Percentiles rank a stretch among this genome's conserved stretches.
These are phyloP conservation scores for Cladophialophora bantiana DNA, from an alignment of 2,329 filamentous ascomycete species.

Conservation along the genomic window DNA sequence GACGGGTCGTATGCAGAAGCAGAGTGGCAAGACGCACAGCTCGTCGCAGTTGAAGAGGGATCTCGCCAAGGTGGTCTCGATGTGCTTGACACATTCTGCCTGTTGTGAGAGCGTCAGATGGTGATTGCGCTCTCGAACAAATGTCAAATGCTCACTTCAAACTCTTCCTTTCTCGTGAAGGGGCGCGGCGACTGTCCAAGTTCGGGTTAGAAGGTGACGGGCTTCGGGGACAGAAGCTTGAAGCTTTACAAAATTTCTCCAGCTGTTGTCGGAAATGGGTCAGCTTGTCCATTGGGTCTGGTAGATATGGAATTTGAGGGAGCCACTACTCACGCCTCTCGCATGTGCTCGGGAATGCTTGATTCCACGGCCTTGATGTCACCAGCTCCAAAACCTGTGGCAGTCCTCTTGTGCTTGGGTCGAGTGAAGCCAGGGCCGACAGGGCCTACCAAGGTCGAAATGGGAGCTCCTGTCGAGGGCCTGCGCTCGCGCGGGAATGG, in stretches of 20 bases:
- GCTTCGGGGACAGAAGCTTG: not conserved
- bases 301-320: not conserved
- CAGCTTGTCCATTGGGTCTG: slow-evolving; percentile 28
- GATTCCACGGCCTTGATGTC: slow-evolving; percentile 96
- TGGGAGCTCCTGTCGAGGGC: slow-evolving; percentile 80
- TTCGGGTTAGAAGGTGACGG: slow-evolving; percentile 21
- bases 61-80: slow-evolving; percentile 93
- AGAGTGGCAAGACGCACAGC: slow-evolving; percentile 50
- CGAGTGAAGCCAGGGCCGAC: slow-evolving; percentile 85
- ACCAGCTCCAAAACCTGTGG: slow-evolving; percentile 85
- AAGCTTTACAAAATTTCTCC: slow-evolving; percentile 57
- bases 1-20: not conserved
- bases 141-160: slow-evolving; percentile 58
- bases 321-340: slow-evolving; percentile 75
- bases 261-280: slow-evolving; percentile 49
- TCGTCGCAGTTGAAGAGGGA: slow-evolving; percentile 99
- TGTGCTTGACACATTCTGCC: slow-evolving; percentile 86
- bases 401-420: slow-evolving; percentile 97
- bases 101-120: slow-evolving; percentile 50
- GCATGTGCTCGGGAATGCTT: slow-evolving; percentile 85
- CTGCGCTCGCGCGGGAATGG: slow-evolving; percentile 72
- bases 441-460: slow-evolving; percentile 84
- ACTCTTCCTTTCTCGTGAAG: slow-evolving; percentile 82
- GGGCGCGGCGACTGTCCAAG: slow-evolving; percentile 63
- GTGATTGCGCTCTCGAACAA: slow-evolving; percentile 5